These are phyloP conservation scores for Candida suzukii DNA, from an alignment of 805 yeast species.

Conservation along the genomic window DNA sequence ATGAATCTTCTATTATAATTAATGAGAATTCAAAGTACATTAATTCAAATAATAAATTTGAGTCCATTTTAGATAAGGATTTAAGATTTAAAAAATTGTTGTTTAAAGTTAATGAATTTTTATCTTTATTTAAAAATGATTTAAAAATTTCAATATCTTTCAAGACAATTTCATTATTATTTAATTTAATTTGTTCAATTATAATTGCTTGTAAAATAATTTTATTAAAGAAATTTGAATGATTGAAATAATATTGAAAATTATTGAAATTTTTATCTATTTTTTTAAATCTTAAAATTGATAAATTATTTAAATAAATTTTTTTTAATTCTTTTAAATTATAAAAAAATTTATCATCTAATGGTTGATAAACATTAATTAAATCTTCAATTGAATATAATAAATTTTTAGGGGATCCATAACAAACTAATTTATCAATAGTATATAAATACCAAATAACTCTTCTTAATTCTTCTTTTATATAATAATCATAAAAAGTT, in stretches of 20 bases:
- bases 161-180: too few species aligned
- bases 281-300: background rate
- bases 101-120: background rate
- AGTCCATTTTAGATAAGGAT: too few species aligned
- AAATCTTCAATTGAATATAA: background rate
- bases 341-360: background rate
- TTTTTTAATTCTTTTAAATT: background rate
- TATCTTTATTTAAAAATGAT: background rate
- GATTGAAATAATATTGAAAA: background rate
- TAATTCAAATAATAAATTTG: too few species aligned
- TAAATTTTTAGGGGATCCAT: background rate
- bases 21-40: background rate
- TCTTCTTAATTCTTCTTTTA: conserved; percentile 1
- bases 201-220: background rate
- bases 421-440: background rate
- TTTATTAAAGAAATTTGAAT: background rate
- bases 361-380: background rate
- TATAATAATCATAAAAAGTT: background rate
- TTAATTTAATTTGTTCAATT: background rate
- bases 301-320: background rate
- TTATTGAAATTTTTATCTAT: background rate
- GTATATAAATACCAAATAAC: conserved; percentile 1
- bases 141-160: too few species aligned
- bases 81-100: too few species aligned
- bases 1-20: background rate